phyloP scores from a whole-genome alignment of 768 basidiomycete species.

The Trametes gibbosa region DNA sequence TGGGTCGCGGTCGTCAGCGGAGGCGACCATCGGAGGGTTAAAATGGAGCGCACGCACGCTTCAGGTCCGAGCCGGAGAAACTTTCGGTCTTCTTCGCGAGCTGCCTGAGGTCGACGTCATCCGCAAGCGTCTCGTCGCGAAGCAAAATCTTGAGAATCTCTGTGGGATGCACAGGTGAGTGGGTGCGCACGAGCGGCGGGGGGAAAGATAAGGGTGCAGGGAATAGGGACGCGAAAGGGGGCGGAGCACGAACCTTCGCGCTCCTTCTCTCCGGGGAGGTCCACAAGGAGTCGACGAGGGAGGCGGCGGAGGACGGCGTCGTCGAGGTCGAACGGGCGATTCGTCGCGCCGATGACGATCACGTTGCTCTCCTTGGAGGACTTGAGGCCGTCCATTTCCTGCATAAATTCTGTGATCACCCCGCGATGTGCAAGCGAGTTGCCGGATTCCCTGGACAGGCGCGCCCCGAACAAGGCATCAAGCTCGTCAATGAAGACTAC shows the following conservation, averaged over 20 bases:
- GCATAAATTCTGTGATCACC: constrained; percentile 91
- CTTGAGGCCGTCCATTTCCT: constrained; percentile 93
- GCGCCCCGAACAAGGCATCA: constrained; percentile 88
- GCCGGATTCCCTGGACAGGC: constrained; percentile 74
- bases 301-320: constrained; percentile 89
- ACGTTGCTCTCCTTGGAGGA: constrained; percentile 76
- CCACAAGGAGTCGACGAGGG: constrained; percentile 82
- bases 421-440: constrained; percentile 83
- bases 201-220: neutral
- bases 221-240: neutral
- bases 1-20: constrained; percentile 7
- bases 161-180: constrained; percentile 28
- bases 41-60: constrained; percentile 56
- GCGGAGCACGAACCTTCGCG: constrained; percentile 60
- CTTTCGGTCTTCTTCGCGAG: constrained; percentile 74
- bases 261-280: constrained; percentile 84
- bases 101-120: constrained; percentile 57
- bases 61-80: constrained; percentile 94
- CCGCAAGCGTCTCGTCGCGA: constrained; percentile 69
- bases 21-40: neutral
- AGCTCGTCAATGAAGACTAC: constrained; percentile 95
- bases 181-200: neutral
- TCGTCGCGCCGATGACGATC: constrained; percentile 92
- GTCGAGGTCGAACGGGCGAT: constrained; percentile 86
- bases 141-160: constrained; percentile 87